Base-by-base conservation (phyloP, 306 rosid species). In the Citrullus mucosospermus region DNA sequence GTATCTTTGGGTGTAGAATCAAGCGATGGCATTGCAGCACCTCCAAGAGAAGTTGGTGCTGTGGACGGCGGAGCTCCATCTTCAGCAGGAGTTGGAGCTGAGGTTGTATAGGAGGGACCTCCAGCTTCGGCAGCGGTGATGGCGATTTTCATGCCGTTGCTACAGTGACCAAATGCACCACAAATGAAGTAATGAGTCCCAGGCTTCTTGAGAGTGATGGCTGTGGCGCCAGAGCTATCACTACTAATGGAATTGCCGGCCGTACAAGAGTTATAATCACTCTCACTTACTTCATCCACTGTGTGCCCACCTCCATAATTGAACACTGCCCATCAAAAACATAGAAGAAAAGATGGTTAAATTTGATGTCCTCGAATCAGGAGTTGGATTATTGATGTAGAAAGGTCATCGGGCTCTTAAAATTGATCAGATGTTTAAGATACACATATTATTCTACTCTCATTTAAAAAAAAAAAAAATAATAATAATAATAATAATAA, bases 151-250 rank as follows among this genome's bases (percentile, higher is more conserved):
- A 95, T 95, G 87, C 99, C 98, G 68, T 83, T 89, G 1, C 76
- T 70, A 11, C 99, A 95, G 13, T 95, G 99, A 41, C 92, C 93
- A 25, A 78, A 78, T 48, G 41, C 17, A 6, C 85, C 80, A 59
- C 99, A 95, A 43, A 91, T 80, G 90, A 86, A 95, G 92, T 92
- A 87, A 70, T 88, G 99, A 4, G 88, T 79, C 34, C 99, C 99
- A 0, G 88, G 79, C 3, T 86, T 90, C 46, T 92, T 92, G 25
- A 95, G 93, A 9, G 85, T 7, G 79, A 95, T 80, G 76, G 90
- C 81, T 56, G 97, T 91, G 70, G 92, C 81, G 3, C 99, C 97
- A 68, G 85, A 87, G 46, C 89, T 91, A 63, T 91, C 99, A 10
- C 93, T 83, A 4, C 78, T 85, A 5, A 95, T 59, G 13, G 97